phyloP scores from a whole-genome alignment of 345 rosid genomes.

The Dipteronia dyeriana region DNA sequence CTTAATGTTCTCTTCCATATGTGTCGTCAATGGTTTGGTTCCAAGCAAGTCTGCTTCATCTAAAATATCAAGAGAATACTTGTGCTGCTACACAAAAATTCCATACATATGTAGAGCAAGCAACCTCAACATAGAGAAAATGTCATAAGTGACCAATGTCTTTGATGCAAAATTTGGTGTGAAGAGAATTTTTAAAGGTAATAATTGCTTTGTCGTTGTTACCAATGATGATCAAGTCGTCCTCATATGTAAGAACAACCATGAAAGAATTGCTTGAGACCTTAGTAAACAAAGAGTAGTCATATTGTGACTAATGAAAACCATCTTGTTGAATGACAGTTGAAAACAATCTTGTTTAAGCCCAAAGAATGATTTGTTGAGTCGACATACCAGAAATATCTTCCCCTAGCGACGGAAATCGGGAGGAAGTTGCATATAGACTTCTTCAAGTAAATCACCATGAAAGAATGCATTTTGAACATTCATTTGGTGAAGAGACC shows the following conservation, averaged over 20 bases:
- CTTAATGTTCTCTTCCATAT: slow-evolving; percentile 8
- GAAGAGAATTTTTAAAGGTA: slow-evolving; percentile 4
- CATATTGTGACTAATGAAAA: neutral
- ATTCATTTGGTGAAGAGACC: neutral
- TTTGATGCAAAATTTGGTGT: slow-evolving; percentile 11
- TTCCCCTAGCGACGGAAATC: neutral
- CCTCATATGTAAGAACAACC: slow-evolving; percentile 4
- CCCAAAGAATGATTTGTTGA: neutral
- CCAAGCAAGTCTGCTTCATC: slow-evolving; percentile 18
- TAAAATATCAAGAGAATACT: slow-evolving; percentile 16
- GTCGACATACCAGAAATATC: neutral
- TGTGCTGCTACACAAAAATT: slow-evolving; percentile 1
- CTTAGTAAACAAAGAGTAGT: neutral
- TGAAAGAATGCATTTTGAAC: neutral
- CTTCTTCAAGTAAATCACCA: neutral
- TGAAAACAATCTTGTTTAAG: slow-evolving; percentile 3
- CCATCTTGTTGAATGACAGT: neutral
- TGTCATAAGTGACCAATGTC: slow-evolving; percentile 11
- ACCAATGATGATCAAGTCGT: slow-evolving; percentile 3
- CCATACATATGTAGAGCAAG: neutral
- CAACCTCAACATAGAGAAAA: neutral
- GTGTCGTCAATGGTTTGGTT: slow-evolving; percentile 15
- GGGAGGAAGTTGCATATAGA: neutral
- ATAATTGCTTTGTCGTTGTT: neutral
- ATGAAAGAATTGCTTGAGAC: neutral